A percentile compares a stretch with the other conserved stretches of the same genome.
phyloP scores from a whole-genome alignment of 768 basidiomycete species.

The Trametes sanguinea region DNA sequence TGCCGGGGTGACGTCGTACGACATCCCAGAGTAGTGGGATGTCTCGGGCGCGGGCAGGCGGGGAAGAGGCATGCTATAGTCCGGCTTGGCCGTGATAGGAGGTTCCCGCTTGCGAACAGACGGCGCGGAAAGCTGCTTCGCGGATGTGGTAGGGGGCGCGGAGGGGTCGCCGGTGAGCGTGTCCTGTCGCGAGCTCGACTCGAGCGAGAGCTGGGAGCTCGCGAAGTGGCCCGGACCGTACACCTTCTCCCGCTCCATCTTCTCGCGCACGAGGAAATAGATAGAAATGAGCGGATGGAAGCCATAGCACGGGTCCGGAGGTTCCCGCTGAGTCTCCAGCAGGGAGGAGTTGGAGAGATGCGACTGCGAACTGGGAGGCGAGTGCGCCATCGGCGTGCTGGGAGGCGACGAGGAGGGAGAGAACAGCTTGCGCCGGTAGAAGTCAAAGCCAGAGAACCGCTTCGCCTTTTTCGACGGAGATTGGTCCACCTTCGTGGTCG shows the following conservation, averaged over 20 bases:
- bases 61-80: slow-evolving; percentile 84
- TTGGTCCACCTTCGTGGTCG: slow-evolving; percentile 35
- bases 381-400: slow-evolving; percentile 54
- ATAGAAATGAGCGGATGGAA: slow-evolving; percentile 96
- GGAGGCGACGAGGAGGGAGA: slow-evolving; percentile 52
- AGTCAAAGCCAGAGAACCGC: slow-evolving; percentile 95
- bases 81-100: slow-evolving; percentile 45
- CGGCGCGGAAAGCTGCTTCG: slow-evolving; percentile 37
- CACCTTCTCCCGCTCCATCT: slow-evolving; percentile 90
- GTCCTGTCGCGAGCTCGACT: slow-evolving; percentile 32
- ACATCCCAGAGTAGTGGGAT: slow-evolving; percentile 79
- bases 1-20: slow-evolving; percentile 60
- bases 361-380: slow-evolving; percentile 61
- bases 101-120: slow-evolving; percentile 40
- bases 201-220: slow-evolving; percentile 77
- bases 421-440: slow-evolving; percentile 89
- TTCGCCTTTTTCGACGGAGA: slow-evolving; percentile 59
- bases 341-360: slow-evolving; percentile 52
- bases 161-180: slow-evolving; percentile 25
- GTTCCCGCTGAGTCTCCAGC: slow-evolving; percentile 49
- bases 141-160: slow-evolving; percentile 19
- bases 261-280: slow-evolving; percentile 95
- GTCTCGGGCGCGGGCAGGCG: slow-evolving; percentile 80
- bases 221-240: slow-evolving; percentile 96
- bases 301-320: slow-evolving; percentile 82